Base-by-base conservation (phyloP, 805 yeast species). In the Myxozyma sirexii region DNA sequence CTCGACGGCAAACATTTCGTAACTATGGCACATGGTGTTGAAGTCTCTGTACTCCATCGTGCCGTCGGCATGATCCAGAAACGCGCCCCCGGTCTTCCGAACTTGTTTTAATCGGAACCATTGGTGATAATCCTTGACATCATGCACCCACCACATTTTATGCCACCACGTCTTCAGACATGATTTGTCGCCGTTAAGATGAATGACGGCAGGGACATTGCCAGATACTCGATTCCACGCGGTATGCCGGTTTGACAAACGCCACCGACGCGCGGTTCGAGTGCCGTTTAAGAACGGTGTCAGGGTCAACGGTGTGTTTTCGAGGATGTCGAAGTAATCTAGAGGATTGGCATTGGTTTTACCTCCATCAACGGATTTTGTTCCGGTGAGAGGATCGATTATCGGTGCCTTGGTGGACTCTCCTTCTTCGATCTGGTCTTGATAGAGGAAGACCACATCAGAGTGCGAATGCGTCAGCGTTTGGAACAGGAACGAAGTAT, bases 181-280 rank as follows among this genome's bases (percentile, higher is more conserved):
- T 2, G 41, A 35, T 27, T 59, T 59, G 42, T 42, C 41, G 13
- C 62, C 62, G 27, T 59, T 59, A 17, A 59, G 51, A 29, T 59
- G 62, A 29, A 59, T 17, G 21, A 59, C 53, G 1, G 45, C 52
- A 1, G 62, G 62, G 5, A 35, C 44, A 35, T 54, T 38, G 15
- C 52, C 59, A 4, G 59, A 27, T 10, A 48, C 47, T 12, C 62
- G 59, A 33, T 59, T 59, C 62, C 62, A 59, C 10, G 56, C 62
- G 13, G 37, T 23, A 17, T 54, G 49, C 21, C 17, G 13, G 24
- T 41, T 13, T 21, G 58, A 44, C 15, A 35, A n/a, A 13, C 38
- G 19, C 50, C 45, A 26, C 15, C 5, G 8, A 10, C 48, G 45
- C 17, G 7, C 27, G 6, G 8, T 6, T 33, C 37, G 12, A 19